Conservation (phyloP, 305 asterid species). For the Ajuga reptans region DNA sequence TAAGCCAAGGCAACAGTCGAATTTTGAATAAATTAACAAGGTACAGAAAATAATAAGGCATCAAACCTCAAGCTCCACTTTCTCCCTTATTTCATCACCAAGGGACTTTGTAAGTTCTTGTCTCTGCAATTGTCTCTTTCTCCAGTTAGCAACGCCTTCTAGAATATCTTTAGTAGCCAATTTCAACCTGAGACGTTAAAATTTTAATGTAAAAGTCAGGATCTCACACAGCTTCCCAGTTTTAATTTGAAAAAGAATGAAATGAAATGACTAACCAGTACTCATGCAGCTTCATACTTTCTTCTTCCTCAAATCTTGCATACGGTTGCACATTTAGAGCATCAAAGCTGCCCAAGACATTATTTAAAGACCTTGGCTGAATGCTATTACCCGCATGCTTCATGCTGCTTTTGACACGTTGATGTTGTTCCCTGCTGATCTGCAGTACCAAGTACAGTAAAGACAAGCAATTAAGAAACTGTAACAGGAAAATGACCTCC, state of each 20-base stretch:
- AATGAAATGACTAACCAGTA: conserved; percentile 57
- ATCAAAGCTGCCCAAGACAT: conserved; percentile 70
- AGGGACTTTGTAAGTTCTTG: conserved; percentile 37
- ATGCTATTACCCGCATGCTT: conserved; percentile 60
- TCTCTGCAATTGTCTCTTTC: conserved; percentile 40
- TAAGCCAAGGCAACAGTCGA: conserved; percentile 4
- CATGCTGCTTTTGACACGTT: conserved; percentile 77
- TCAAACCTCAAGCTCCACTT: conserved; percentile 49
- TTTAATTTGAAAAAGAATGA: conserved; percentile 16
- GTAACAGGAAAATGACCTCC: conserved; percentile 7
- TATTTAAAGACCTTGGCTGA: conserved; percentile 61
- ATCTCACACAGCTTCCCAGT: conserved; percentile 19
- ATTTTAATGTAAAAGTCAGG: conserved; percentile 14
- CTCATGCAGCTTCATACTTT: conserved; percentile 63
- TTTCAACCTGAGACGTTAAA: conserved; percentile 53
- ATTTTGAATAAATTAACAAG: conserved; percentile 6
- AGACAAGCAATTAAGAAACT: conserved; percentile 6
- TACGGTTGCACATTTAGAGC: conserved; percentile 69
- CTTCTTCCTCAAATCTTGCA: conserved; percentile 92
- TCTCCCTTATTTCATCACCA: conserved; percentile 54
- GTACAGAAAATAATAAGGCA: conserved; percentile 1
- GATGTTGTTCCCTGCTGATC: conserved; percentile 94
- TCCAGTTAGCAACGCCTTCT: conserved; percentile 52
- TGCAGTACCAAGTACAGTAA: conserved; percentile 32
- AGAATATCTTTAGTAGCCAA: conserved; percentile 63